Evolutionary conservation across 164 flowering plant genomes (phyloP).

Genomic region (Cinnamomum chago): DNA sequence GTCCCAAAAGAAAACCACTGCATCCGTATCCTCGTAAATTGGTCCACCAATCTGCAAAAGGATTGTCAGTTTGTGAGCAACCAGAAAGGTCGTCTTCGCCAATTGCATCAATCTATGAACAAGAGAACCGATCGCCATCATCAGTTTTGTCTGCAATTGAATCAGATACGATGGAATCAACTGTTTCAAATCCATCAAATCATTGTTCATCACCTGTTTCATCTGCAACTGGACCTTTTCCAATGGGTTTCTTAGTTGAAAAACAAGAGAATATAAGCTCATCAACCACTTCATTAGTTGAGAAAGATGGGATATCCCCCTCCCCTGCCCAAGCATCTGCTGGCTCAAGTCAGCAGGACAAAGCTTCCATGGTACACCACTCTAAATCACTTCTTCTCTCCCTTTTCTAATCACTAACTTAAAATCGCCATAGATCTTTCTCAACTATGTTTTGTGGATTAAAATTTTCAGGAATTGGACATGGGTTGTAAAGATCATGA

Average conservation of each 20-base stretch:
- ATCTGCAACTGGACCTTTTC: conserved; percentile 23
- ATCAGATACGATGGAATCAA: conserved; percentile 37
- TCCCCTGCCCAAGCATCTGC: conserved; percentile 12
- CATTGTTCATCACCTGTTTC: conserved; percentile 47
- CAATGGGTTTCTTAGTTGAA: neutral
- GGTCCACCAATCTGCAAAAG: conserved; percentile 23
- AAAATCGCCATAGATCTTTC: neutral
- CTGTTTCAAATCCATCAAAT: conserved; percentile 30
- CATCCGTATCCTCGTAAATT: conserved; percentile 88
- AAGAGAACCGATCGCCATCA: conserved; percentile 53
- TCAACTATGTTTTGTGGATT: neutral
- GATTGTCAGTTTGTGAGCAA: conserved; percentile 14
- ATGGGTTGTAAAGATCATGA: conserved; percentile 16
- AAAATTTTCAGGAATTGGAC: conserved; percentile 28
- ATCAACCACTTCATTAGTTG: conserved; percentile 11
- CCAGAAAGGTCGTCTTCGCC: conserved; percentile 36
- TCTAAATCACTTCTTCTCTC: neutral
- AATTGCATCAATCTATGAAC: conserved; percentile 30
- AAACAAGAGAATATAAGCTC: conserved; percentile 22
- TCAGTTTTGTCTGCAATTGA: conserved; percentile 56
- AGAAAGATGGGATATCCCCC: conserved; percentile 29
- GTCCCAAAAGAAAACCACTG: conserved; percentile 78
- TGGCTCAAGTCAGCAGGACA: conserved; percentile 18
- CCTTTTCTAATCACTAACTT: neutral
- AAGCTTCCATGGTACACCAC: conserved; percentile 31